Conservation (phyloP, 2,329 filamentous ascomycete genomes). For the Exophiala mesophila region DNA sequence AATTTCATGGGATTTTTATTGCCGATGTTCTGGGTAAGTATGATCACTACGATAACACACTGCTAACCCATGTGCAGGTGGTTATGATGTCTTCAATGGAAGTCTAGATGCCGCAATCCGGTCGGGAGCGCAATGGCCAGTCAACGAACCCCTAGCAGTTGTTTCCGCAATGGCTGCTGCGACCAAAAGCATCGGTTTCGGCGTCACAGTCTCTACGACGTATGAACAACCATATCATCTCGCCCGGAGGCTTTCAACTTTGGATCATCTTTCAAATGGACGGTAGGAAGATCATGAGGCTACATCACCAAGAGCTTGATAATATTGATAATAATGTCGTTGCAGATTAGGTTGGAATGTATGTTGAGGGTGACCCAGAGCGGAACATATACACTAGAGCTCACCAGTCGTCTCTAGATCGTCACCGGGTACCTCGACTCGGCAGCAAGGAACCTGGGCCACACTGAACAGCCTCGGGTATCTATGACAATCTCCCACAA, state of each 20-base stretch:
- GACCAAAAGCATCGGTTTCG: slow-evolving; percentile 63
- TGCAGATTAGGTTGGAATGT: slow-evolving; percentile 53
- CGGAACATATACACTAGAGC: too few species aligned
- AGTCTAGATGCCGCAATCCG: slow-evolving; percentile 57
- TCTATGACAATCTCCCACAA: neutral
- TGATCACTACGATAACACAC: too few species aligned
- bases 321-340: slow-evolving; percentile 3
- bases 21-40: slow-evolving; percentile 56
- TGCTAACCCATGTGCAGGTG: too few species aligned
- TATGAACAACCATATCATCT: slow-evolving; percentile 67
- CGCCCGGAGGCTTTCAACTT: slow-evolving; percentile 57
- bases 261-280: slow-evolving; percentile 63
- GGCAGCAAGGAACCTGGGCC: slow-evolving; percentile 59
- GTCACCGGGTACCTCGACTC: slow-evolving; percentile 66
- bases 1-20: slow-evolving; percentile 64
- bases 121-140: slow-evolving; percentile 64
- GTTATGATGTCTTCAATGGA: slow-evolving; percentile 64
- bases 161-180: slow-evolving; percentile 64
- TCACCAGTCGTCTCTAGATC: too few species aligned
- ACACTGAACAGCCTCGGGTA: slow-evolving; percentile 45
- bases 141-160: slow-evolving; percentile 63
- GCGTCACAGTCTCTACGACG: slow-evolving; percentile 62
- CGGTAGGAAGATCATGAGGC: slow-evolving; percentile 31
- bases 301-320: neutral
- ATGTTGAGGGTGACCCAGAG: too few species aligned